A percentile compares a stretch with the other conserved stretches of the same genome.
Evolutionary conservation across 805 yeast genomes (phyloP).

Genomic region (Sungouiozyma ichnusensis): DNA sequence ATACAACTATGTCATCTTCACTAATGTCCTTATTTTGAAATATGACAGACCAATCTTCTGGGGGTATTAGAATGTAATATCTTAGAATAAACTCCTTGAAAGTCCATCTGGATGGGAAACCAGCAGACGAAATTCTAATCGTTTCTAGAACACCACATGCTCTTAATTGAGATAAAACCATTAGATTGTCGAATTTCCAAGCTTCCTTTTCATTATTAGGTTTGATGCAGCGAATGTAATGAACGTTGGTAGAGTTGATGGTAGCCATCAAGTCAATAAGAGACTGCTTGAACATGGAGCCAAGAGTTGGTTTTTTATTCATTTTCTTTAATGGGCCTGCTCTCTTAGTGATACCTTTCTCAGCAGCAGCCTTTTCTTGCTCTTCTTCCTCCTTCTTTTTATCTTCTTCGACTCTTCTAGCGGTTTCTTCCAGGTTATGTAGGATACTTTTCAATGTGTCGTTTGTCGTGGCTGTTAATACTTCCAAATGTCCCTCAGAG

Average conservation of each 20-base stretch:
- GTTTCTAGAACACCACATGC: slow-evolving; percentile 99
- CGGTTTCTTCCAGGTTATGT: slow-evolving; percentile 49
- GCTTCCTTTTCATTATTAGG: slow-evolving; percentile 92
- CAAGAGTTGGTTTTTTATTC: slow-evolving; percentile 80
- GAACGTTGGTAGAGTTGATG: slow-evolving; percentile 89
- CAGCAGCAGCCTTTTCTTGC: slow-evolving; percentile 19
- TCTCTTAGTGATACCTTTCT: slow-evolving; percentile 24
- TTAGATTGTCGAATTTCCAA: slow-evolving; percentile 89
- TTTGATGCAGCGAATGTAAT: slow-evolving; percentile 93
- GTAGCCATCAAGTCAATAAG: slow-evolving; percentile 88
- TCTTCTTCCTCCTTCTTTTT: slow-evolving; percentile 22
- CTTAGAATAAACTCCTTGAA: slow-evolving; percentile 87
- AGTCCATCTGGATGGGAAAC: slow-evolving; percentile 94
- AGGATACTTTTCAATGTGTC: slow-evolving; percentile 55
- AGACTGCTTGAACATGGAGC: slow-evolving; percentile 87
- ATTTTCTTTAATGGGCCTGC: slow-evolving; percentile 38
- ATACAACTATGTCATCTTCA: slow-evolving; percentile 46
- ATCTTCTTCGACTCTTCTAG: slow-evolving; percentile 35
- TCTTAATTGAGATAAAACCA: slow-evolving; percentile 90
- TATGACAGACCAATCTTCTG: slow-evolving; percentile 56
- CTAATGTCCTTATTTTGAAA: slow-evolving; percentile 39
- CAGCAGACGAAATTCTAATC: slow-evolving; percentile 92
- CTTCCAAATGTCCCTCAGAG: slow-evolving; percentile 89
- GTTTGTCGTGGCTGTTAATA: slow-evolving; percentile 60
- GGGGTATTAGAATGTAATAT: slow-evolving; percentile 71